Evolutionary conservation across 805 yeast species (phyloP), one percentile per base, ranked within the genome.

Genomic region (Candida ficus): DNA sequence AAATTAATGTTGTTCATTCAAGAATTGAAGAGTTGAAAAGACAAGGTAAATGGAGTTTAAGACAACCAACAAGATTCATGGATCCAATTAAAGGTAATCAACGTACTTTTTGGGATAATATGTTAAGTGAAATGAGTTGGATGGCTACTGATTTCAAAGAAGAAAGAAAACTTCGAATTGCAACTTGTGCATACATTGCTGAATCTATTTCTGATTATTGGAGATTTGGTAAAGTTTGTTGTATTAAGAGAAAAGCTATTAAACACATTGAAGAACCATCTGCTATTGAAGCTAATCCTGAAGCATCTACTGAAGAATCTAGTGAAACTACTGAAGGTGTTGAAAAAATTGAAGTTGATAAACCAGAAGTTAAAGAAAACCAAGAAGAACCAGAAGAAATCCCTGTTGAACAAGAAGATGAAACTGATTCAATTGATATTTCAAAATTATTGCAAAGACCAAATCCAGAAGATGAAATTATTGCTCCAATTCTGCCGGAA

Each of bases 11-110:
- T 10, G 78, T 88, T 16, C 84, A 88, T 52, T 83, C 95, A 2
- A 71, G 98, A 45, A 90, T 93, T 35, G 98, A 91, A 56, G 98
- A 91, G 58, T 69, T 93, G 47, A 87, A 88, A 58, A 70, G 95
- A 35, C 82, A 83, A 43, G 84, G 86, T 2, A 80, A 85, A 52
- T 93, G 99, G 98, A 82, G 95, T 18, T 66, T 93, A 39, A 71
- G 95, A 39, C 99, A 93, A 58, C 95, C 95, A 0, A 68, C 73
- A 38, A 72, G 75, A 47, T 82, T 71, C 53, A 55, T 70, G 11
- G 95, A 87, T 48, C 96, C 98, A 0, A 34, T 52, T 11, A 52
- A 48, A 37, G 56, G 50, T 20, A 58, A 66, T 12, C 57, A 65
- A 23, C 41, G 38, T 11, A 65, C 78, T 4, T 90, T 85, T 48